These are phyloP conservation scores for Raffaelea ambrosiae DNA, from an alignment of 2,329 filamentous ascomycete species.

Conservation along the genomic window DNA sequence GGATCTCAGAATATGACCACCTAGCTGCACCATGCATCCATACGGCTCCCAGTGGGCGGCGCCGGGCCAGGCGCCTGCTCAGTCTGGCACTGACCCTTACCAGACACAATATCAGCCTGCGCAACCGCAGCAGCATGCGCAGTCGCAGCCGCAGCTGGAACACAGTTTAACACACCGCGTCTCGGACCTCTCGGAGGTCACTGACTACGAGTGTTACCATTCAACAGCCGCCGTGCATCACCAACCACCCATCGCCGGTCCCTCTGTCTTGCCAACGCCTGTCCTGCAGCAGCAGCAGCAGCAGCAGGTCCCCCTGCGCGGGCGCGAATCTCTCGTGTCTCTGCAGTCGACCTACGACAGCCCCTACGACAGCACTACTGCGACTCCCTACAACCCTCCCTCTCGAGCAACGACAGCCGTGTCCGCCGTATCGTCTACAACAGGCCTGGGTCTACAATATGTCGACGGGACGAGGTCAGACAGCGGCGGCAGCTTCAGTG, in stretches of 20 bases:
- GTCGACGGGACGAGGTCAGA: neutral
- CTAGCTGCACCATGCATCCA: conserved; percentile 8
- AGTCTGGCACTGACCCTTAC: neutral
- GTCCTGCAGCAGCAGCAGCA: neutral
- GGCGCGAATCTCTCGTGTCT: conserved; percentile 30
- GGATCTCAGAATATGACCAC: conserved; percentile 1
- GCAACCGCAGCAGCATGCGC: neutral
- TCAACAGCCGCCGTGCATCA: conserved; percentile 10
- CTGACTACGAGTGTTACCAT: conserved; percentile 18
- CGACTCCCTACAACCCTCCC: neutral
- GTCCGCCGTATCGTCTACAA: too few relatives aligned
- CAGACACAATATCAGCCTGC: neutral
- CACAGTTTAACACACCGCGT: conserved; percentile 12
- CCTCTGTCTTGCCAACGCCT: neutral
- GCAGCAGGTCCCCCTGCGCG: conserved; percentile 11
- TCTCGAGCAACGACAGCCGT: neutral
- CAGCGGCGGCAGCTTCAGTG: neutral
- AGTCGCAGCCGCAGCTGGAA: neutral
- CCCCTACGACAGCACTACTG: conserved; percentile 4
- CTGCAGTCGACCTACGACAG: conserved; percentile 21
- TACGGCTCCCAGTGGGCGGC: conserved; percentile 4
- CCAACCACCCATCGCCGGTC: neutral
- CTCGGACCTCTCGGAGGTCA: conserved; percentile 21
- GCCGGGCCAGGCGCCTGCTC: conserved; percentile 1
- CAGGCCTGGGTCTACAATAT: neutral